Percentiles rank a stretch among this genome's conserved stretches.
phyloP scores from a whole-genome alignment of 345 rosid genomes.

The Boechera stricta region DNA sequence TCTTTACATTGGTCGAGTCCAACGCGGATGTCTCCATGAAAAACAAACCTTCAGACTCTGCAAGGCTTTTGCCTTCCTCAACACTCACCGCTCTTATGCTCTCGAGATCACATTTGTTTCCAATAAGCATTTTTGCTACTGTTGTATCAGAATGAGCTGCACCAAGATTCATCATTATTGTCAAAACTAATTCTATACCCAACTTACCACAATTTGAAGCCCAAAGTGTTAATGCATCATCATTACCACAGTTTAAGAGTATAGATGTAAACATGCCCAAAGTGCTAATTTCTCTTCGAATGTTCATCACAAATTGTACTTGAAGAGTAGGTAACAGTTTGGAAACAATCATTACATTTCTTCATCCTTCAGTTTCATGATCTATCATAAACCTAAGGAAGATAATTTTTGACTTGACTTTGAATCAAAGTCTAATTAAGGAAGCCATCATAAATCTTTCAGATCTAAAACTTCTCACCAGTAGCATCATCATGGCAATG shows the following conservation, averaged over 20 bases:
- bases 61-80: conserved; percentile 82
- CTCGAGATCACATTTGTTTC: conserved; percentile 88
- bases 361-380: conserved; percentile 1
- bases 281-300: not conserved
- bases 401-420: conserved; percentile 8
- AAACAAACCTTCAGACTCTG: conserved; percentile 78
- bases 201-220: not conserved
- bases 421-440: conserved; percentile 25
- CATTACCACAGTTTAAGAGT: too few relatives aligned
- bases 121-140: conserved; percentile 81
- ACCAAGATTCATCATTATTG: conserved; percentile 11
- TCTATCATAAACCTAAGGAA: not conserved
- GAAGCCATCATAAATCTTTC: conserved; percentile 23
- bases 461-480: conserved; percentile 29
- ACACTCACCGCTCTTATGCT: conserved; percentile 70
- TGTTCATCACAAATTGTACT: not conserved
- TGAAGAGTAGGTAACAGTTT: not conserved
- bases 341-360: not conserved
- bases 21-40: conserved; percentile 90
- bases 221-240: too few relatives aligned
- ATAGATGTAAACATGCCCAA: too few relatives aligned
- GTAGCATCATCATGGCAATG: not conserved
- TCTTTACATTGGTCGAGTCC: conserved; percentile 75
- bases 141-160: conserved; percentile 80
- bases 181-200: not conserved